A percentile compares a stretch with the other conserved stretches of the same genome.
Conservation (phyloP, 768 basidiomycete species). For the Pleurotus sapidus region DNA sequence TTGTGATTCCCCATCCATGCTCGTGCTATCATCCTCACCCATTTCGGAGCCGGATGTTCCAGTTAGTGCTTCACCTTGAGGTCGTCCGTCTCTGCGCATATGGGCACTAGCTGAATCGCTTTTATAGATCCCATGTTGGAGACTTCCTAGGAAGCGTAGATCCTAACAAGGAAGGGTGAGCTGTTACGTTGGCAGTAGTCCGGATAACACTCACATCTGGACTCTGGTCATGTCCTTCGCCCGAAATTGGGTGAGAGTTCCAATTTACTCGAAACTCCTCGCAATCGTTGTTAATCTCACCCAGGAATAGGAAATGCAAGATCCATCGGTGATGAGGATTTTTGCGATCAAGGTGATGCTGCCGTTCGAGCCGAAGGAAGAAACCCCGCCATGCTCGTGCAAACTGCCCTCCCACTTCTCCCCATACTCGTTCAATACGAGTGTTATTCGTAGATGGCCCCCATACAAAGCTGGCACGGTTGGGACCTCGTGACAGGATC, state of each 20-base stretch:
- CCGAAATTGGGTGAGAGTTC: conserved; percentile 37
- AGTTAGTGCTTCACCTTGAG: neutral
- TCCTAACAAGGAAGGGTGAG: conserved; percentile 4
- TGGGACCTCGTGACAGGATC: conserved; percentile 27
- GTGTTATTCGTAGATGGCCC: conserved; percentile 38
- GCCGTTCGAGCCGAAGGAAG: conserved; percentile 30
- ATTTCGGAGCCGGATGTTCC: neutral
- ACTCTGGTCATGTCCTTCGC: conserved; percentile 17
- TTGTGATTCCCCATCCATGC: neutral
- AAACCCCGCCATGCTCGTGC: conserved; percentile 37
- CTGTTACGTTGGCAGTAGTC: neutral
- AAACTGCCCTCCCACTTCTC: conserved; percentile 39
- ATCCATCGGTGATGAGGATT: conserved; percentile 40
- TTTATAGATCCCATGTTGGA: conserved; percentile 2
- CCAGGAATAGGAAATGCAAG: conserved; percentile 37
- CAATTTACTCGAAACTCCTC: conserved; percentile 28
- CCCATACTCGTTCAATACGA: conserved; percentile 42
- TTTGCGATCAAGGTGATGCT: conserved; percentile 28
- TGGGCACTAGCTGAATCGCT: no score
- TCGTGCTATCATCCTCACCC: neutral
- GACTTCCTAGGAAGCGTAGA: conserved; percentile 4
- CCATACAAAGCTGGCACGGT: conserved; percentile 31
- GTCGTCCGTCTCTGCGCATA: no score
- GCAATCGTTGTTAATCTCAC: conserved; percentile 33
- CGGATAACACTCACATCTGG: conserved; percentile 17